phyloP scores from a whole-genome alignment of 2,329 filamentous ascomycete species.

The Colletotrichum phormii region DNA sequence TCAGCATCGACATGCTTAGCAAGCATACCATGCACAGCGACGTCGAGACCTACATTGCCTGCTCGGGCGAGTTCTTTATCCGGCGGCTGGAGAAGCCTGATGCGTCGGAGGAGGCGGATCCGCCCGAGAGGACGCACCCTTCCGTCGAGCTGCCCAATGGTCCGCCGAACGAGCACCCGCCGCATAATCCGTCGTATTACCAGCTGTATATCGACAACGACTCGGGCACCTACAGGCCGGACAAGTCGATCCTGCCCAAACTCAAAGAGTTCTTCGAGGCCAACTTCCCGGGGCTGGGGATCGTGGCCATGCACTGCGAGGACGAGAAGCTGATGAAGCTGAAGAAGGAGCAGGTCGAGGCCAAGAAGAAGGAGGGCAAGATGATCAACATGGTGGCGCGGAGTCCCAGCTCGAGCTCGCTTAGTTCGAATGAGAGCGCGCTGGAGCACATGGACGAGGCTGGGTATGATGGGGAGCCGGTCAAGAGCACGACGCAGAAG shows the following conservation, averaged over 20 bases:
- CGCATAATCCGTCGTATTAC: constrained; percentile 69
- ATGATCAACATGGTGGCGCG: constrained; percentile 67
- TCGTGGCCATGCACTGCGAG: constrained; percentile 82
- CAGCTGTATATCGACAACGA: constrained; percentile 96
- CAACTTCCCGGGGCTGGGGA: constrained; percentile 82
- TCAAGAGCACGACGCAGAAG: constrained; percentile 64
- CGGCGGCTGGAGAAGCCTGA: constrained; percentile 70
- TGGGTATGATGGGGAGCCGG: constrained; percentile 47
- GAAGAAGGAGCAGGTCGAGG: constrained; percentile 80
- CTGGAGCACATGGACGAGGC: constrained; percentile 58
- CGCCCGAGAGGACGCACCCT: constrained; percentile 63
- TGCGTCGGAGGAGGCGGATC: constrained; percentile 55
- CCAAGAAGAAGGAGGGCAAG: constrained; percentile 74
- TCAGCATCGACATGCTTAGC: constrained; percentile 90
- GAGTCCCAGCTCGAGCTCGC: constrained; percentile 56
- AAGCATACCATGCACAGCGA: constrained; percentile 99
- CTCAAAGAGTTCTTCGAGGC: constrained; percentile 76
- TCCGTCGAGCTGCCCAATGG: constrained; percentile 59
- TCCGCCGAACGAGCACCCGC: constrained; percentile 57
- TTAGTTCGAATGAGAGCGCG: constrained; percentile 62
- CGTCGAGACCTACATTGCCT: constrained; percentile 91
- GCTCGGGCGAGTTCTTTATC: constrained; percentile 93
- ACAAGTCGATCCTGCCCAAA: constrained; percentile 78
- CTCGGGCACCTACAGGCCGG: constrained; percentile 91
- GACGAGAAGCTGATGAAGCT: constrained; percentile 78